Conservation (phyloP, 148 eudicot genomes). For the Cornus florida region DNA sequence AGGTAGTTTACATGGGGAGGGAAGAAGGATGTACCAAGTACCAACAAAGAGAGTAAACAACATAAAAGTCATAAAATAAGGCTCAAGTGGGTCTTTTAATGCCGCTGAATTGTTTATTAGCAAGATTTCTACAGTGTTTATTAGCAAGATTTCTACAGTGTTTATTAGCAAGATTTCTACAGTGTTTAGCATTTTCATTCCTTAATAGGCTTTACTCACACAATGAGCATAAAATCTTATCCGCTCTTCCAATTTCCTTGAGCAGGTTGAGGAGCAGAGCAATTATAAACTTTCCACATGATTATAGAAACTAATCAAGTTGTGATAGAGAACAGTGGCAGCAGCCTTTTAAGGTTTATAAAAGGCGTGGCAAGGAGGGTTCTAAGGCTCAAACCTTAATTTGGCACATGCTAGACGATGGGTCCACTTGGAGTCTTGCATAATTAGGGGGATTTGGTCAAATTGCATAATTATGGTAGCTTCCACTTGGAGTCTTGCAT, state of each 20-base stretch:
- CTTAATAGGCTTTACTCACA: neutral
- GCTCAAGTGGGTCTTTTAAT: no score
- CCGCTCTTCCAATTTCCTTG: neutral
- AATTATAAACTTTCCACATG: neutral
- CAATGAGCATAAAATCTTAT: neutral
- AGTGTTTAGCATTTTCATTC: neutral
- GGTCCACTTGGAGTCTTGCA: no score
- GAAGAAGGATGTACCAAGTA: neutral
- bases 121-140: neutral
- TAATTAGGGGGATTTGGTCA: no score
- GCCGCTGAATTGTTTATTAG: neutral
- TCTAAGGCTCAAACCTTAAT: no score
- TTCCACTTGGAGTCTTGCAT: no score
- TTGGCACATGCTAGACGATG: no score
- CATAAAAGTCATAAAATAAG: neutral
- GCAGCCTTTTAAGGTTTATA: no score
- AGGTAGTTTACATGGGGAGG: neutral
- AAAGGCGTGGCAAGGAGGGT: no score
- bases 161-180: neutral
- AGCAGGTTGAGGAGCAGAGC: neutral
- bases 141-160: neutral
- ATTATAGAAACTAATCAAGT: neutral
- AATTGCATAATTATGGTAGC: no score
- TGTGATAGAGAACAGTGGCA: no score
- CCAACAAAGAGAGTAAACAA: no score